Conservation (phyloP, 2,329 filamentous ascomycete genomes). For the Trichoderma sp. region DNA sequence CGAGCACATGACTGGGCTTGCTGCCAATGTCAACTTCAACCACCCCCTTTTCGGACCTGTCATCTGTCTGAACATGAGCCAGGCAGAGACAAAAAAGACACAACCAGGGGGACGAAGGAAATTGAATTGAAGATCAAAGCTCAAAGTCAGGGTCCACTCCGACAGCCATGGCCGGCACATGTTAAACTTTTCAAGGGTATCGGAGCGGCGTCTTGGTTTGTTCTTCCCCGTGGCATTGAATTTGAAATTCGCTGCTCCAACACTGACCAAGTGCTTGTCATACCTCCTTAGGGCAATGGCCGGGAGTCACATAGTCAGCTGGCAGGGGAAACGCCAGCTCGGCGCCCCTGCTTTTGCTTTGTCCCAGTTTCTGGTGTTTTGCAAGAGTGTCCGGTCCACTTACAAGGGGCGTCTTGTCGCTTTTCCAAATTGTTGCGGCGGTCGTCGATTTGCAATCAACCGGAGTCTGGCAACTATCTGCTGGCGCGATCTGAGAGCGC, state of each 20-base stretch:
- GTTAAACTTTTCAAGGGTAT: conserved; percentile 14
- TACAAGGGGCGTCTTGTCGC: neutral
- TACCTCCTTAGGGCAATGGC: neutral
- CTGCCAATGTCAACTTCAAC: neutral
- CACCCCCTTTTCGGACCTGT: neutral
- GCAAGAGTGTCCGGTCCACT: neutral
- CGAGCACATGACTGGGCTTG: neutral
- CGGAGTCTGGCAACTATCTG: neutral
- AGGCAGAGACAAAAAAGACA: neutral
- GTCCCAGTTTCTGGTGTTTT: neutral
- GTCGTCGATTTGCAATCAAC: neutral
- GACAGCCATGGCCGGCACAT: neutral
- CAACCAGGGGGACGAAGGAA: neutral
- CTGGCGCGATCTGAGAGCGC: neutral
- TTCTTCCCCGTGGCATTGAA: neutral
- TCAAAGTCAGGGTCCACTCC: neutral
- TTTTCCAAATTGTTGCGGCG: neutral
- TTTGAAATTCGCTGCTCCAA: neutral
- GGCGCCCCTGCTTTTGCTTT: neutral
- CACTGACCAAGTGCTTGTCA: neutral
- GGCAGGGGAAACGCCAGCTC: neutral
- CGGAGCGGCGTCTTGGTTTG: conserved; percentile 1
- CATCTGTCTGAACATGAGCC: neutral
- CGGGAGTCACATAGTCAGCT: neutral
- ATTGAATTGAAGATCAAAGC: neutral